These are phyloP conservation scores for Paecilomyces variotii DNA, from an alignment of 2,329 filamentous ascomycete genomes.

Conservation along the genomic window DNA sequence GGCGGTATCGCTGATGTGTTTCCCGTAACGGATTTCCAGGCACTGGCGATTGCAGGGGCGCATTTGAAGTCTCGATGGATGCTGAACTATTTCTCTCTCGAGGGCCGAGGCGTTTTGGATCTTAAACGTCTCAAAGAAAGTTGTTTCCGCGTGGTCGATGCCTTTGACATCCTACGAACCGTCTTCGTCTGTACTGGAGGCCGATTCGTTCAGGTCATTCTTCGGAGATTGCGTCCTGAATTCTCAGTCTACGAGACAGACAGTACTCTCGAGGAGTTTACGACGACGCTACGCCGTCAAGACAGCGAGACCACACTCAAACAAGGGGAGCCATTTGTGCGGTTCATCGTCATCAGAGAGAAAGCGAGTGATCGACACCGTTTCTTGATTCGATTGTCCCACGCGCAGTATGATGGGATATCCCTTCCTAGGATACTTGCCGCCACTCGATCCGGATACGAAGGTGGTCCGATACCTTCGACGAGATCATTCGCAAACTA, in stretches of 20 bases:
- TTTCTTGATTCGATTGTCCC: slow-evolving; percentile 53
- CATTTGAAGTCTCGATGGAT: slow-evolving; percentile 33
- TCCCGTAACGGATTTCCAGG: slow-evolving; percentile 46
- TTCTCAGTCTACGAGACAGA: slow-evolving; percentile 49
- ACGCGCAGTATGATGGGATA: slow-evolving; percentile 63
- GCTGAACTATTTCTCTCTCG: slow-evolving; percentile 51
- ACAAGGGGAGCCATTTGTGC: slow-evolving; percentile 53
- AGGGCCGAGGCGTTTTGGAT: slow-evolving; percentile 37
- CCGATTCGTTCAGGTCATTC: slow-evolving; percentile 49
- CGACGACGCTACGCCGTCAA: slow-evolving; percentile 45
- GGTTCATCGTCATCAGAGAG: slow-evolving; percentile 48
- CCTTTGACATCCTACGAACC: slow-evolving; percentile 58
- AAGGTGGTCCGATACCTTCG: slow-evolving; percentile 30
- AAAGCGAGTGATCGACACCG: slow-evolving; percentile 38
- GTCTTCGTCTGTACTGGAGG: slow-evolving; percentile 51
- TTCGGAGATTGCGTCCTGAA: slow-evolving; percentile 46
- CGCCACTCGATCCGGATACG: slow-evolving; percentile 51
- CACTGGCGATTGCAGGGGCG: slow-evolving; percentile 28
- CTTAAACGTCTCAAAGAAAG: slow-evolving; percentile 39
- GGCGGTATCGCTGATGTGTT: slow-evolving; percentile 50
- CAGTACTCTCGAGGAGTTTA: slow-evolving; percentile 44
- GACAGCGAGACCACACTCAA: slow-evolving; percentile 51
- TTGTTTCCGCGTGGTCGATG: slow-evolving; percentile 45
- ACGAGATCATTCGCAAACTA: slow-evolving; percentile 41
- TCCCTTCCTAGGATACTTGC: slow-evolving; percentile 55